Evolutionary conservation across 805 yeast genomes (phyloP).

Genomic region (Candida boidinii): DNA sequence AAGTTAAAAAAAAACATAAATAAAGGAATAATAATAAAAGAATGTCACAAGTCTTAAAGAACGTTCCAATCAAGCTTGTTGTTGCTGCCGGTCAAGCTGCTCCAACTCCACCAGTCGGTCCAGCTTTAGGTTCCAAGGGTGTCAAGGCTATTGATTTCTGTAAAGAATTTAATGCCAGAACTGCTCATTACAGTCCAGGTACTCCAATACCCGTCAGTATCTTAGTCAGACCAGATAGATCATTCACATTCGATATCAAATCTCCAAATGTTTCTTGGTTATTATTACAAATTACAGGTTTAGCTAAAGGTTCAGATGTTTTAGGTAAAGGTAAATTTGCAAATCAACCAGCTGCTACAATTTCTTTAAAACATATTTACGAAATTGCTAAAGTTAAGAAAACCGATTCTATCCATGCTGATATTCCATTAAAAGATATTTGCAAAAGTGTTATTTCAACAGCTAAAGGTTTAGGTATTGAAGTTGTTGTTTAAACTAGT

Average conservation of each 20-base stretch:
- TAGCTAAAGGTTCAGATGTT: slow-evolving; percentile 69
- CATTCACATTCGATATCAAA: slow-evolving; percentile 78
- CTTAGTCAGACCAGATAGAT: slow-evolving; percentile 85
- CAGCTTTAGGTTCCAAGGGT: slow-evolving; percentile 97
- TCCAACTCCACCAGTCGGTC: slow-evolving; percentile 98
- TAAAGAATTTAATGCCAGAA: slow-evolving; percentile 95
- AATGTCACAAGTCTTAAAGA: slow-evolving; percentile 32
- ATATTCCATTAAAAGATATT: slow-evolving; percentile 62
- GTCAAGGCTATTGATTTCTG: slow-evolving; percentile 98
- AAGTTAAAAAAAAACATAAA: no score
- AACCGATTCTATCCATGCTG: slow-evolving; percentile 71
- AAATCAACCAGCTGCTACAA: slow-evolving; percentile 22
- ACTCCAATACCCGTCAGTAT: slow-evolving; percentile 83
- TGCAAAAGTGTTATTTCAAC: slow-evolving; percentile 79
- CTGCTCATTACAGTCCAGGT: slow-evolving; percentile 80
- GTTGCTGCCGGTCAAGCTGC: slow-evolving; percentile 98
- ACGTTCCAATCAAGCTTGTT: slow-evolving; percentile 71
- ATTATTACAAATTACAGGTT: slow-evolving; percentile 70
- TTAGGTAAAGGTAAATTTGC: slow-evolving; percentile 58
- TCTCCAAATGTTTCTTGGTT: slow-evolving; percentile 91
- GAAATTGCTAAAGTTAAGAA: slow-evolving; percentile 93
- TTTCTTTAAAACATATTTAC: slow-evolving; percentile 80
- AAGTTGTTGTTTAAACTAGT: slow-evolving; percentile 53
- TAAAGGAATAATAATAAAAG: neutral
- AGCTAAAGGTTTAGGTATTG: slow-evolving; percentile 84